These are phyloP conservation scores for Albifimbria verrucaria DNA, from an alignment of 2,329 filamentous ascomycete genomes.

Conservation along the genomic window DNA sequence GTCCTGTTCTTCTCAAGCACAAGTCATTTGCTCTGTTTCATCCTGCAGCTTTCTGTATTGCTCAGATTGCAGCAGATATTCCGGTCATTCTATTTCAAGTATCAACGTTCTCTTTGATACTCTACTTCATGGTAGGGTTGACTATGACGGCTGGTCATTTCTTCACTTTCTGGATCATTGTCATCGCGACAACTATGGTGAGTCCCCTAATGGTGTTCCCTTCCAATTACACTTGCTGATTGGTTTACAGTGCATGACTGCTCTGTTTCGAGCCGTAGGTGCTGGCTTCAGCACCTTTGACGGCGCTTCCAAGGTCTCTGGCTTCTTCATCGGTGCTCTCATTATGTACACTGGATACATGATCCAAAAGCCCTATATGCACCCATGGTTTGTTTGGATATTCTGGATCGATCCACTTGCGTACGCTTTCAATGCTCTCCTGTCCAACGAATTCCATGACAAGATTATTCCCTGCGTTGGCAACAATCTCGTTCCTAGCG, in stretches of 20 bases:
- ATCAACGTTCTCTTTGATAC: conserved; percentile 50
- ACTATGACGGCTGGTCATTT: conserved; percentile 48
- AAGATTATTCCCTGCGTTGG: conserved; percentile 50
- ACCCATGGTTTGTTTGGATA: conserved; percentile 61
- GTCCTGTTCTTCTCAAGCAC: conserved; percentile 58
- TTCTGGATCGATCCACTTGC: conserved; percentile 66
- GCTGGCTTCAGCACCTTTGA: conserved; percentile 56
- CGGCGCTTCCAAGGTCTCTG: conserved; percentile 55
- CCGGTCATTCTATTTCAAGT: conserved; percentile 58
- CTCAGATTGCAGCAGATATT: conserved; percentile 52
- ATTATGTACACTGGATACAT: conserved; percentile 64
- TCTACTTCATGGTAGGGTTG: conserved; percentile 64
- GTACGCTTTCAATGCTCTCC: conserved; percentile 65
- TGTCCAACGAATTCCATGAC: conserved; percentile 68
- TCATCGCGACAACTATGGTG: conserved; percentile 50
- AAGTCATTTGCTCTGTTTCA: conserved; percentile 56
- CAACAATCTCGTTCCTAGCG: conserved; percentile 47
- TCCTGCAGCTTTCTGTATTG: conserved; percentile 56
- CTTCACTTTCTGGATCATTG: conserved; percentile 59
- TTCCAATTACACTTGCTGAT: not conserved
- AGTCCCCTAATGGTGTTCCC: not conserved
- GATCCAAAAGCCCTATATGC: conserved; percentile 59
- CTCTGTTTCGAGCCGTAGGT: conserved; percentile 53
- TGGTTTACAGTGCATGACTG: conserved; percentile 47
- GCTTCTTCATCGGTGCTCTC: conserved; percentile 45